Base-by-base conservation (phyloP, 371 early-diverging fungal species). In the Syncephalis fuscata region DNA sequence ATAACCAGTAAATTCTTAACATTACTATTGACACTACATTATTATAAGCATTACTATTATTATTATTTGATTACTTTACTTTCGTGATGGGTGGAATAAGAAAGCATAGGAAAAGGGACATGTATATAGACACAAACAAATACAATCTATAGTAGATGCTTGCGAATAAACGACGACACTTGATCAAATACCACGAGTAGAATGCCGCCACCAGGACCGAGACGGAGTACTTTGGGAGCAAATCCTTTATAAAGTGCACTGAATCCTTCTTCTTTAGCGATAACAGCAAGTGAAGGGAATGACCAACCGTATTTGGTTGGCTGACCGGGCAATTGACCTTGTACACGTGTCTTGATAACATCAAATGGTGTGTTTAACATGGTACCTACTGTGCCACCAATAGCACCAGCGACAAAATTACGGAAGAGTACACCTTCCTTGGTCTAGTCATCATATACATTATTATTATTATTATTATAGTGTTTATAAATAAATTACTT, bases 261-360 rank as follows among this genome's bases (percentile, higher is more conserved):
- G 52, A 80, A 50, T 54, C 95, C 94, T 74, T 96, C 97, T 68
- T 92, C 93, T 49, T 75, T 73, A 44, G 75, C 79, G 48, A 96
- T 84, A n/a, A 73, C 74, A n/a, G 61, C 71, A n/a, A 92, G 56
- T 2, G 84, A 78, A 11, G 91, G 88, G 53, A 87, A 20, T 24
- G 90, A 75, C 82, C 92, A 92, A 70, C 80, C 82, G 65, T 93
- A 95, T 62, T 80, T 85, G 38, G 63, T 60, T 7, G 68, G 63
- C 10, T 70, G 69, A 24, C 61, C 66, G 38, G 73, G 73, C 23
- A 72, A 62, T 57, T 91, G 77, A 60, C 82, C 82, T 66, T 97
- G 97, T 44, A 97, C 78, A 51, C 97, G 75, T 1, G 95, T 89
- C 75, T 97, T 97, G 51, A 92, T 92, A 24, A 97, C 97, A 67